Evolutionary conservation across 1,284 basidiomycete genomes (phyloP), one percentile per base, ranked within the genome.

Genomic region (Fomitiporia mediterranea): DNA sequence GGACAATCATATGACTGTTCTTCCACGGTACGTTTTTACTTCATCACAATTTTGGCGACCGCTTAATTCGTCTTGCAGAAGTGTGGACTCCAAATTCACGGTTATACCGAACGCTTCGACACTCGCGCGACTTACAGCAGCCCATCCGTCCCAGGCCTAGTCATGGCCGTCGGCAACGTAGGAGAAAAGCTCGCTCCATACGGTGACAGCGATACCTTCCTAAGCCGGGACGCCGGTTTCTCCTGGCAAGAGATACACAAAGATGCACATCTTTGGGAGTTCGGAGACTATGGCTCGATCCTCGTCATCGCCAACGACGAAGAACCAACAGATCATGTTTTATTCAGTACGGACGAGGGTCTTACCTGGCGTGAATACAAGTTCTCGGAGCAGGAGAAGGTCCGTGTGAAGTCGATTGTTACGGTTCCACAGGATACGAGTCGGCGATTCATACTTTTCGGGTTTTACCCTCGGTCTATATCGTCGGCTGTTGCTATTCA

Each of bases 161-260:
- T 99, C 73, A 90, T 99, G 79, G 97, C 89, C 1, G 94, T 98
- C 39, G 96, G 96, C n/a, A 99, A 94, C 65, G 94, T 99, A 6
- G 96, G 97, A 28, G 86, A 93, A 62, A 71, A 75, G 4, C 82
- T 99, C 1, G 84, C 82, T 0, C 76, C 84, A 0, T 99, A 99
- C 71, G 80, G 77, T 2, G 89, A 98, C 42, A 88, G 87, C 61
- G 96, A 98, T 70, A 97, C 94, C 0, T 99, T 98, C 84, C 79
- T 99, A 38, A 94, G 91, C 44, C 89, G 96, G 2, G 94, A 99
- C 66, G 97, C 87, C 4, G 97, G 96, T 5, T 98, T 98, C 72
- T 94, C 91, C 0, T 99, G 96, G 96, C 86, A 97, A 68, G 96
- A 99, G 72, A 89, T 99, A 2, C 93, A 94, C 75, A 99, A 99